Base-by-base conservation (phyloP, 1,284 basidiomycete genomes). In the Ustilago sp. region DNA sequence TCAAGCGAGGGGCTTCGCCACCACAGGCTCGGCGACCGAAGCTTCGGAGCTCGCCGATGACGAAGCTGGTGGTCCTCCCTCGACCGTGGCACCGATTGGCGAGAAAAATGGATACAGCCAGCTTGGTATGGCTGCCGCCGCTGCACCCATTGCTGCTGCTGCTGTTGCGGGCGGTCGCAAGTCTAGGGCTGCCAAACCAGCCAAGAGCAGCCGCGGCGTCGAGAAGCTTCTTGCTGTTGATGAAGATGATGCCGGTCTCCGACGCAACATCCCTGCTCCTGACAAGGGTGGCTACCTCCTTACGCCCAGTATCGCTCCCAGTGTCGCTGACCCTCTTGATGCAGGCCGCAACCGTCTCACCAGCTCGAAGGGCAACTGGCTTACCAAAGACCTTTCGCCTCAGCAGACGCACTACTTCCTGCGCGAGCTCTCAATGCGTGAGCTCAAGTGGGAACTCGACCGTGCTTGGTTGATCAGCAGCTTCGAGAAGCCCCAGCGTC, bases 331-430 rank as follows among this genome's bases (percentile, higher is more conserved):
- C 32, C 67, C 76, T 3, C 52, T 77, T 35, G 67, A 74, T 36
- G 66, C 61, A 12, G 70, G 75, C 5, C 63, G 70, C 12, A 65
- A 41, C 31, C 55, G 53, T 31, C 23, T 41, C 5, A 50, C 60
- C 17, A 54, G 23, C 48, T 48, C 57, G 17, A 57, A 66, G 54
- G 76, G 72, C 11, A 59, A 74, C 15, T 83, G 82, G 82, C 79
- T 82, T 23, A 48, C 77, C 36, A 68, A 76, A 39, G 73, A 76
- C 39, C 59, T 83, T 15, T 58, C 74, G 28, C 70, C 80, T 2
- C 75, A 83, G 68, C 75, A 82, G 63, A 73, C 69, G 8, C 79
- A 83, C 71, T 84, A 82, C 69, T 77, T 85, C 59, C 48, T 85
- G 52, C 79, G 80, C 34, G 77, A 80, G 36, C 63, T 84, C 11